A percentile compares a stretch with the other conserved stretches of the same genome.
Conservation (phyloP, 148 eudicot species). For the Diospyros lotus region DNA sequence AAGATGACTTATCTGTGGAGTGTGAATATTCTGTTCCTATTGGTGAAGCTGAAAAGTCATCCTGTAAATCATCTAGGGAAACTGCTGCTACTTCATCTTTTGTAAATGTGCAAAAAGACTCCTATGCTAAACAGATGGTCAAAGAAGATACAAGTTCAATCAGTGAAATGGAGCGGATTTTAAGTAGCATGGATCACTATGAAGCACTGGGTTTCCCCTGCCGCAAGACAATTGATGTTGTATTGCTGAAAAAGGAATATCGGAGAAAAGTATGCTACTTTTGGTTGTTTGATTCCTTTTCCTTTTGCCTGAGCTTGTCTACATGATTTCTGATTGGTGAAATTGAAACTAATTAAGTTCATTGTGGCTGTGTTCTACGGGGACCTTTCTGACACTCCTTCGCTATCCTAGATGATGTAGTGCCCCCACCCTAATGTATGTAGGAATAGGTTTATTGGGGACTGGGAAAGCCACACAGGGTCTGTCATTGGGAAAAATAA, state of each 20-base stretch:
- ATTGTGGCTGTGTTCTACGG: not conserved
- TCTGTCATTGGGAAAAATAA: no score
- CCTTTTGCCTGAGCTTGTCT: not conserved
- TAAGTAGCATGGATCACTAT: conserved; percentile 69
- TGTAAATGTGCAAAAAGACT: conserved; percentile 48
- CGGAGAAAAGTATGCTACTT: conserved; percentile 60
- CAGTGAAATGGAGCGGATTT: conserved; percentile 78
- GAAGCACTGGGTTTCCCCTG: conserved; percentile 84
- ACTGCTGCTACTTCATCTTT: conserved; percentile 35
- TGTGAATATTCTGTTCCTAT: conserved; percentile 54
- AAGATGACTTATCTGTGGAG: conserved; percentile 63
- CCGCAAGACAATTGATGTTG: conserved; percentile 62
- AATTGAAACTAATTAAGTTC: not conserved
- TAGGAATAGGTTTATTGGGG: no score
- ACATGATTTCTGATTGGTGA: not conserved
- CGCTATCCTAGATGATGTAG: not conserved
- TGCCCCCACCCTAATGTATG: no score
- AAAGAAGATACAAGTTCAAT: conserved; percentile 62
- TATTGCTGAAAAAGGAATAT: conserved; percentile 82
- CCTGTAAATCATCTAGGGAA: conserved; percentile 45
- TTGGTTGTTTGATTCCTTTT: not conserved
- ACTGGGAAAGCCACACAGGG: no score
- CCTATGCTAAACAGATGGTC: conserved; percentile 50
- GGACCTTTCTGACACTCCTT: not conserved
- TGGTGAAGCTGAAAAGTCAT: conserved; percentile 60